Base-by-base conservation (phyloP, 495 filamentous ascomycete species). In the Penicillium argentinense region DNA sequence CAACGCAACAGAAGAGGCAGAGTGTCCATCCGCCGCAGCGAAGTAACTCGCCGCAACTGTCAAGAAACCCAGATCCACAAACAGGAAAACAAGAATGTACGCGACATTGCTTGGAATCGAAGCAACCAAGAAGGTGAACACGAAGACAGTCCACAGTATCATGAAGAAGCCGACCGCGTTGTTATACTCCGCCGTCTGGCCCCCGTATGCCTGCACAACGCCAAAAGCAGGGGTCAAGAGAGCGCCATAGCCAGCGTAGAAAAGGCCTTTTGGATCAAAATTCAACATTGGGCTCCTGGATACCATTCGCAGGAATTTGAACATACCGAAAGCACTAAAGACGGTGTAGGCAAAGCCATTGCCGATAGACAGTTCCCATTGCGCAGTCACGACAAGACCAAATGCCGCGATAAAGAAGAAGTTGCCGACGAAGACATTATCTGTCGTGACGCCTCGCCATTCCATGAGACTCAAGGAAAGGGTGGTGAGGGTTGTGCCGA, bases 291-390 rank as follows among this genome's bases (percentile, higher is more conserved):
- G 26, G n/a, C n/a, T 33, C 12, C 3, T 7, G 25, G n/a, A n/a
- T n/a, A 11, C 9, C 4, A 22, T 33, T 30, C 17, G 37, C 14
- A 12, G 5, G 1, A 14, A 4, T n/a, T 5, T 19, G 25, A 32
- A 34, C 56, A n/a, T 22, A 57, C 56, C 67, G 40, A 77, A 76
- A 23, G 74, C 73, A 47, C 64, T 67, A 18, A 75, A 69, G 8
- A 76, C 73, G 2, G 75, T 80, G 26, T 80, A 78, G 5, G 70
- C 68, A 33, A 74, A 78, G 0, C 64, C 72, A 49, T 77, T 77
- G 6, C 74, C 74, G 7, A 72, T 54, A 1, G 72, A 68, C 4
- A 76, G 47, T 44, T 77, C 74, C 76, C 73, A 80, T 53, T 77
- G 73, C 13, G 75, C 75, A 3, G 72, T 70, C 5, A 78, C 52